Evolutionary conservation across 345 rosid genomes (phyloP).

Genomic region (Moricandia moricandioides): DNA sequence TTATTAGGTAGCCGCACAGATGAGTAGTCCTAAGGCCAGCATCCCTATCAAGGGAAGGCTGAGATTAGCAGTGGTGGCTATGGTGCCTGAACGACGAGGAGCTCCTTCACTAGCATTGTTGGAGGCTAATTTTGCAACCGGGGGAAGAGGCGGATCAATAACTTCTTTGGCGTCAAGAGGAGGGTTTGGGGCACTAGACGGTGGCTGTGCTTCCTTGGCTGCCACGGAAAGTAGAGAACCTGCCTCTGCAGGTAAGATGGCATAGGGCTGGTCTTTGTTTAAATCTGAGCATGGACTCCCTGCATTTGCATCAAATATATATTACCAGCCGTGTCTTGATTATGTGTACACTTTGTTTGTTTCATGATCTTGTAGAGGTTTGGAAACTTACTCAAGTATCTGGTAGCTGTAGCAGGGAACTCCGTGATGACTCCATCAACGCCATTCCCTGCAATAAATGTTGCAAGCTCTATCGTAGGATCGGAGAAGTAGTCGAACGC

Average conservation of each 20-base stretch:
- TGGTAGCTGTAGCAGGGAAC: conserved; percentile 73
- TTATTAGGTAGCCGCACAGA: conserved; percentile 19
- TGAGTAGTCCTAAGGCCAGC: conserved; percentile 31
- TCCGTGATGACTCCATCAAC: conserved; percentile 71
- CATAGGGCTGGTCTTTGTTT: conserved; percentile 17
- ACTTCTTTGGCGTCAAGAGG: conserved; percentile 49
- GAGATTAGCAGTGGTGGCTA: conserved; percentile 30
- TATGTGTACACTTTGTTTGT: not conserved
- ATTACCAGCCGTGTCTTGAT: not conserved
- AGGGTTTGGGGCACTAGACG: conserved; percentile 46
- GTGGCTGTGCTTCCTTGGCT: conserved; percentile 30
- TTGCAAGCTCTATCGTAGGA: conserved; percentile 66
- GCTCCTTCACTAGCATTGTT: conserved; percentile 8
- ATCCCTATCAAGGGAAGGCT: conserved; percentile 41
- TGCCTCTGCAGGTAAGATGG: conserved; percentile 51
- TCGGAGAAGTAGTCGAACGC: conserved; percentile 72
- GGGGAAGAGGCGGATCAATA: conserved; percentile 81
- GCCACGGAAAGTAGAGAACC: conserved; percentile 42
- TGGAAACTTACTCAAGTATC: conserved; percentile 61
- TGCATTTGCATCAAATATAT: conserved; percentile 41
- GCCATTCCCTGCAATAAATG: conserved; percentile 43
- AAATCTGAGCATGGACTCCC: conserved; percentile 61
- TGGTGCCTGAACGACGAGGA: conserved; percentile 31
- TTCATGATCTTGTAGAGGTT: not conserved
- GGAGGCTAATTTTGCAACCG: conserved; percentile 38